Base-by-base conservation (phyloP, 2,329 filamentous ascomycete genomes). In the Alternaria metachromatica region DNA sequence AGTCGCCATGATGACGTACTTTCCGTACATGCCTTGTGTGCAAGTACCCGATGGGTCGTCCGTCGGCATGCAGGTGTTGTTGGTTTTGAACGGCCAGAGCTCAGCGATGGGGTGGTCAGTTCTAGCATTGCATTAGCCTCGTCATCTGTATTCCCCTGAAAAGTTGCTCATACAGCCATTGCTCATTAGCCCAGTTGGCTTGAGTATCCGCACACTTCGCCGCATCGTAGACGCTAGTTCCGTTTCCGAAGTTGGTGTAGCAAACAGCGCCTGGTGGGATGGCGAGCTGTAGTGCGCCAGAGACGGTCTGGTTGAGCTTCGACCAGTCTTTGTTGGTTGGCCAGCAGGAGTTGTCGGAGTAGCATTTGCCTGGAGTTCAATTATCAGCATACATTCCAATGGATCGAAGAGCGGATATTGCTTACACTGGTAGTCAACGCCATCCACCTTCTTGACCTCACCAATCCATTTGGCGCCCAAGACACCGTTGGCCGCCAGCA, bases 301-400 rank as follows among this genome's bases (percentile, higher is more conserved):
- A 64, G 13, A 78, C 72, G 9, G 76, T 78, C 43, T 51, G 72
- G 58, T 79, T 79, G 44, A 79, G 64, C 7, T 58, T 59, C 2
- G 49, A 59, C 76, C 76, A 79, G 21, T 76, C 72, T 1, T 57
- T 56, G 26, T 58, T 65, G 4, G 68, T 72, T 3, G 77, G 77
- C 74, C 76, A 79, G 64, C 77, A 78, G 1, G 72, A 57, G 51
- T 78, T 75, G 56, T 78, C 75, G 0, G 72, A 73, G 62, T 78
- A 79, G 63, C 77, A 79, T 60, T 79, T 79, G 67, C 60, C 60
- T 62, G n/a, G 18, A 4, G 6, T 20, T 0, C 2, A 11, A 3
- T 6, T 11, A 41, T 62, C 15, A 54, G 28, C 18, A 43, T 20
- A 2, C 23, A 3, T 28, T 7, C 12, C 12, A 18, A 13, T 8